Evolutionary conservation across 345 rosid species (phyloP), one percentile per base, ranked within the genome.

Genomic region (Diplotaxis tenuifolia): DNA sequence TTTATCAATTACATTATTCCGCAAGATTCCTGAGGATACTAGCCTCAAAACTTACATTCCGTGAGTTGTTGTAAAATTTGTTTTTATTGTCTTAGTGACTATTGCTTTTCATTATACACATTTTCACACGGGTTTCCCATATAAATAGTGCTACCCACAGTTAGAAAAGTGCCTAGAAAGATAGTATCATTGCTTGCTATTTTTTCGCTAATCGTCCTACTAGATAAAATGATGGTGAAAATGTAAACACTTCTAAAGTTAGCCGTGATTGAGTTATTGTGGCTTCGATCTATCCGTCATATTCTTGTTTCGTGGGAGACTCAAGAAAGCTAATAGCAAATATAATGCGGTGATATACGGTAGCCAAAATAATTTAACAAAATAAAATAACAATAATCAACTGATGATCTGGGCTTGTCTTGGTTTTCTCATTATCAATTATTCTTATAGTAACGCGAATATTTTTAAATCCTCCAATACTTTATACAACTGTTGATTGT

Each of bases 371-470:
- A 10, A 25, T 47, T 25, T 47, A 27, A 49, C 7, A 65, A 27
- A 60, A 58, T 7, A 29, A 25, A 10, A 54, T 27, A 42, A 42
- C 54, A 59, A 28, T 21, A 61, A 71, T 34, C 40, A 49, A 61
- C 49, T 15, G 12, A 45, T 65, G 14, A 16, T 45, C 19, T 55
- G 47, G 56, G 16, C 56, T 54, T 27, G n/a, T 38, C 18, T 64
- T 55, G 18, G 15, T 73, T 65, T 63, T 72, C 45, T 60, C 19
- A 27, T 29, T 61, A 25, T 25, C 4, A 25, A 45, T 27, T 29
- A 45, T 42, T 59, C 32, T 45, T 28, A 16, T 34, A 61, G 76
- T 53, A 12, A 20, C 45, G 45, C 1, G 71, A 65, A 74, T 74
- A 47, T 57, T 21, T 47, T 57, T 34, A 66, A 73, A 5, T 45